Conservation (phyloP, 345 rosid genomes). For the Excoecaria cochinchinensis region DNA sequence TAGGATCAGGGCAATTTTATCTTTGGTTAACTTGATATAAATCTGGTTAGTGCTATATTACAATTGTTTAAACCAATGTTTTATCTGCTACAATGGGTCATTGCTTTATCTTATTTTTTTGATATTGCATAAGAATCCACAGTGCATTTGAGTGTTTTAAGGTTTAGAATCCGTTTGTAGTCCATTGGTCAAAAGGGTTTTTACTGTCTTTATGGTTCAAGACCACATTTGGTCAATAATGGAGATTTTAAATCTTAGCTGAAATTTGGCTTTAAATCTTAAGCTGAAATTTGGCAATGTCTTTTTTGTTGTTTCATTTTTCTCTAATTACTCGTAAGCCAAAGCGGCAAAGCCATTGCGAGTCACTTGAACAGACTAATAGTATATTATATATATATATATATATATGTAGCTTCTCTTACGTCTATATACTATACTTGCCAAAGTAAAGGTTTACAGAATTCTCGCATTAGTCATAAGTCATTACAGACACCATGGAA, state of each 20-base stretch:
- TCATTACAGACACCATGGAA: background rate
- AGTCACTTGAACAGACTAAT: too few species aligned
- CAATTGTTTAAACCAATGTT: background rate
- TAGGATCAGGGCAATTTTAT: too few species aligned
- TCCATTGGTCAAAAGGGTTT: slow-evolving; percentile 6
- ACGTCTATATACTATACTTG: background rate
- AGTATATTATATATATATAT: background rate
- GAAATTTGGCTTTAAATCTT: slow-evolving; percentile 11
- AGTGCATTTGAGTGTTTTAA: slow-evolving; percentile 2
- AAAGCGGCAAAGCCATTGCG: too few species aligned
- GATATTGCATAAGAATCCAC: background rate
- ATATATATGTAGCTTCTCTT: background rate
- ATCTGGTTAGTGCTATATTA: too few species aligned
- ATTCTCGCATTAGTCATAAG: background rate
- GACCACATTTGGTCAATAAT: background rate
- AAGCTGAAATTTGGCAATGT: slow-evolving; percentile 12
- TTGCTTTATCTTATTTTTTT: too few species aligned
- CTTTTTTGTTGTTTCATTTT: background rate
- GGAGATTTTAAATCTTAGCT: slow-evolving; percentile 2
- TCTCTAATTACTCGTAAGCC: background rate
- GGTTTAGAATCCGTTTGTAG: background rate
- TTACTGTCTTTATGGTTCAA: background rate
- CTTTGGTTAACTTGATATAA: too few species aligned
- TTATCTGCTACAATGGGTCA: background rate
- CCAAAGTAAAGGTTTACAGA: background rate